Base-by-base conservation (phyloP, 73 alveolate genomes). In the Paramecium bursaria region DNA sequence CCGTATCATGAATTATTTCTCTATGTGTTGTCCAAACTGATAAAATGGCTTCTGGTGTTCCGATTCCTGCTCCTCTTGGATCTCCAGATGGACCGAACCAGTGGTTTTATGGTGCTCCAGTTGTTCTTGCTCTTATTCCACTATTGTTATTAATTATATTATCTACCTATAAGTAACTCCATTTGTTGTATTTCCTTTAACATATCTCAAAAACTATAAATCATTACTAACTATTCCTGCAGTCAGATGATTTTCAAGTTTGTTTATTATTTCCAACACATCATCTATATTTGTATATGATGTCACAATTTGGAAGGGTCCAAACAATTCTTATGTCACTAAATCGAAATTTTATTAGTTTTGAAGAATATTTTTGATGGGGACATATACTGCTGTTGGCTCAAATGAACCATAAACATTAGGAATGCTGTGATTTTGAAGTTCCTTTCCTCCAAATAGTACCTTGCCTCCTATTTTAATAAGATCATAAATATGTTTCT, bases 91-190 rank as follows among this genome's bases (percentile, higher is more conserved):
- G 98, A 11, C 99, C 98, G 46, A 96, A 96, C 99, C 99, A 96
- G 85, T 96, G 99, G 87, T 96, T 96, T 53, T 95, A 91, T 1
- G 99, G 99, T n/a, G 99, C 99, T 15, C 99, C 99, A 10, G 99
- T 96, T 31, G 99, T 96, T 86, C 99, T 88, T 10, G 99, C 99
- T 75, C 99, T 77, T 25, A 85, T 91, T 22, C 99, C 99, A 14
- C 91, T 94, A 60, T 93, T 94, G 22, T 92, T 77, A 26, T 95
- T 88, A 19, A 90, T 51, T 31, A 73, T 47, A n/a, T 90, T 90
- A 1, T 39, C 77, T 27, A 48, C 75, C 75, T 60, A 51, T 91
- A 88, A 22, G 94, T 88, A 9, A 95, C 91, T 13, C 96, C 97
- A 86, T 92, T 92, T 0, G 90, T 76, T 7, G 96, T 90, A 57